phyloP scores from a whole-genome alignment of 2,329 filamentous ascomycete species.

The Epichloe baconii region DNA sequence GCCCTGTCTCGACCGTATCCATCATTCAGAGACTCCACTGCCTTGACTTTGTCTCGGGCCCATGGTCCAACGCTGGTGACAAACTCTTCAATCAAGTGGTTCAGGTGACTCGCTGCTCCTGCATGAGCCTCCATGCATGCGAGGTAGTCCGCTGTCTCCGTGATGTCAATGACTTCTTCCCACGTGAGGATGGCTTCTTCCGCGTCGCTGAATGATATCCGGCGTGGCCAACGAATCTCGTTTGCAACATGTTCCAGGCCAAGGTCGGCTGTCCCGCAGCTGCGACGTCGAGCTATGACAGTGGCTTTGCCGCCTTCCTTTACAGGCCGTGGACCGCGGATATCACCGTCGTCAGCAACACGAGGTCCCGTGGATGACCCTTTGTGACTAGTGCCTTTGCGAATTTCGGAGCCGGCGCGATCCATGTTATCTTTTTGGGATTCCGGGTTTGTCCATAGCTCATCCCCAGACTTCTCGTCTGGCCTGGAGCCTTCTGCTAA shows the following conservation, averaged over 20 bases:
- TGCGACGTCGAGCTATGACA: slow-evolving; percentile 50
- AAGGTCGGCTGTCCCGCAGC: slow-evolving; percentile 27
- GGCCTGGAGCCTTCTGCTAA: slow-evolving; percentile 14
- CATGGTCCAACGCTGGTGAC: slow-evolving; percentile 43
- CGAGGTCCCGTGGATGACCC: slow-evolving; percentile 46
- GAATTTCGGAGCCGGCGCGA: slow-evolving; percentile 27
- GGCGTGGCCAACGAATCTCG: slow-evolving; percentile 54
- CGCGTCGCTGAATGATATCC: slow-evolving; percentile 62
- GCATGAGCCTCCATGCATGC: slow-evolving; percentile 23
- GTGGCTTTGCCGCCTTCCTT: slow-evolving; percentile 33
- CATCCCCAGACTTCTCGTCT: slow-evolving; percentile 11
- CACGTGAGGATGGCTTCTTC: slow-evolving; percentile 62
- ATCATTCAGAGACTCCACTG: slow-evolving; percentile 46
- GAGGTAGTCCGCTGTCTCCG: slow-evolving; percentile 17
- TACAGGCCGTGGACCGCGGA: slow-evolving; percentile 39
- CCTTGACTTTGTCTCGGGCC: slow-evolving; percentile 43
- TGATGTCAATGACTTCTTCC: slow-evolving; percentile 38
- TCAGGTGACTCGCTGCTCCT: slow-evolving; percentile 44
- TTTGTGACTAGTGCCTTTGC: slow-evolving; percentile 27
- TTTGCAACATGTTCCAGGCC: slow-evolving; percentile 24
- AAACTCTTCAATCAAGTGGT: slow-evolving; percentile 37
- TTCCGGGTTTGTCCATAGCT: slow-evolving; percentile 11
- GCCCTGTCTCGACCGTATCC: slow-evolving; percentile 50
- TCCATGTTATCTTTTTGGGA: slow-evolving; percentile 14
- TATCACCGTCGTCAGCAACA: slow-evolving; percentile 43